phyloP scores from a whole-genome alignment of 257 asterid species.

The Anisodus acutangulus region DNA sequence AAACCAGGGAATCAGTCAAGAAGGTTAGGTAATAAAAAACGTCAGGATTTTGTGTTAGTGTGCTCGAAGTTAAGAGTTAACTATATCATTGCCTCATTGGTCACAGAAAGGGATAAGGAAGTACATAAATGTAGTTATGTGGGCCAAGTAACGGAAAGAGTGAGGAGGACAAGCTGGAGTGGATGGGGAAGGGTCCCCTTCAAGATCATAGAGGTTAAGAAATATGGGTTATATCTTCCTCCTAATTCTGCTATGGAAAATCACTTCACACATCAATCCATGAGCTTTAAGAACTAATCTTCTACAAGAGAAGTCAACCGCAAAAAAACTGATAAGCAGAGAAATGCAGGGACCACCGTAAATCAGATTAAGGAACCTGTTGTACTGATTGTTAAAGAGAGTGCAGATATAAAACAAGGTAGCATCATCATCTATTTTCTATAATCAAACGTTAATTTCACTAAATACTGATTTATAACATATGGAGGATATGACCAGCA shows the following conservation, averaged over 20 bases:
- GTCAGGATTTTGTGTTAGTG: neutral
- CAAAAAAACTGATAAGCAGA: neutral
- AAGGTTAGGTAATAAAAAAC: neutral
- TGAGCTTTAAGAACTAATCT: neutral
- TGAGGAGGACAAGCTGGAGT: conserved; percentile 5
- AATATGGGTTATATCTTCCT: neutral
- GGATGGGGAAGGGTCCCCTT: neutral
- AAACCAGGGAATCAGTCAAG: conserved; percentile 9
- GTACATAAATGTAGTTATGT: neutral
- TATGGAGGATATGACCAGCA: conserved; percentile 97
- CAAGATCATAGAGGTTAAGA: conserved; percentile 13
- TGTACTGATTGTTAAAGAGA: conserved; percentile 4
- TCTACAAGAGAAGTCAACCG: neutral
- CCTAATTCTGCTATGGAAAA: neutral
- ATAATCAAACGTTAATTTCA: neutral
- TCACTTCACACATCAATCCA: conserved; percentile 11
- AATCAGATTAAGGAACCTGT: conserved; percentile 1
- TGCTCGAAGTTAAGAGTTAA: neutral
- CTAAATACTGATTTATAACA: conserved; percentile 3
- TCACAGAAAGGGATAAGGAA: neutral
- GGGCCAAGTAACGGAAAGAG: neutral
- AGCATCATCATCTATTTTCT: neutral
- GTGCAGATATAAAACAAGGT: neutral
- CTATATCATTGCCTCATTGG: neutral
- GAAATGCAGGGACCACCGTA: neutral